Percentiles rank a stretch among this genome's conserved stretches.
phyloP scores from a whole-genome alignment of 1,139 yeast genomes.

The Saccharomyces hybrid region DNA sequence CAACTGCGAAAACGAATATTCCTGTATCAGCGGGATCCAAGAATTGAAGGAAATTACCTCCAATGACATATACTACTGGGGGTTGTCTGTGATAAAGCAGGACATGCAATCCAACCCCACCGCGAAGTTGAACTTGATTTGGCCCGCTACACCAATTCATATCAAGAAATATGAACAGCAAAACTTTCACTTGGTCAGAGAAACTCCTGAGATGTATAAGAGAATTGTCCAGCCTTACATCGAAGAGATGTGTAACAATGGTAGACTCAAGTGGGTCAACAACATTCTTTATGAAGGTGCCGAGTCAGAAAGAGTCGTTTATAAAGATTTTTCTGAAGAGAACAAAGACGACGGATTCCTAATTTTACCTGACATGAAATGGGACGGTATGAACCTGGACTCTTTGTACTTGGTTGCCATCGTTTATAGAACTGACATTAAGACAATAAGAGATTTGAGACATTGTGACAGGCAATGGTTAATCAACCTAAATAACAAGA shows the following conservation, averaged over 20 bases:
- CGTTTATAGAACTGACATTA: slow-evolving; percentile 59
- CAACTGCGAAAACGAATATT: slow-evolving; percentile 27
- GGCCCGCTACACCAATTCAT: slow-evolving; percentile 86
- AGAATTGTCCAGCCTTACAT: slow-evolving; percentile 67
- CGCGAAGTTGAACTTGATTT: slow-evolving; percentile 68
- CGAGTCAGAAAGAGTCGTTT: slow-evolving; percentile 66
- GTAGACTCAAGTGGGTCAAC: slow-evolving; percentile 78
- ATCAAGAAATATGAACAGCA: slow-evolving; percentile 65
- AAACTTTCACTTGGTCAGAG: slow-evolving; percentile 51
- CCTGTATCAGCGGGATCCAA: slow-evolving; percentile 32
- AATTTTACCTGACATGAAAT: slow-evolving; percentile 76
- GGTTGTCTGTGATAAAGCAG: slow-evolving; percentile 47
- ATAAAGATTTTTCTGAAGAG: slow-evolving; percentile 24
- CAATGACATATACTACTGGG: slow-evolving; percentile 86
- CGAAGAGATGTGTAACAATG: slow-evolving; percentile 61
- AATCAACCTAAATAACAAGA: slow-evolving; percentile 37
- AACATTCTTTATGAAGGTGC: slow-evolving; percentile 76
- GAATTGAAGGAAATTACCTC: slow-evolving; percentile 44
- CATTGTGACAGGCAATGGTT: slow-evolving; percentile 53
- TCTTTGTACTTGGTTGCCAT: slow-evolving; percentile 72
- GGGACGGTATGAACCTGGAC: slow-evolving; percentile 74
- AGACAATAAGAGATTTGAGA: slow-evolving; percentile 68
- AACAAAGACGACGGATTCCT: slow-evolving; percentile 52
- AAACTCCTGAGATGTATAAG: slow-evolving; percentile 71
- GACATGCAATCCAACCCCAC: slow-evolving; percentile 45